Base-by-base conservation (phyloP, 768 basidiomycete species). In the Rhodosporidiobolus odoratus region DNA sequence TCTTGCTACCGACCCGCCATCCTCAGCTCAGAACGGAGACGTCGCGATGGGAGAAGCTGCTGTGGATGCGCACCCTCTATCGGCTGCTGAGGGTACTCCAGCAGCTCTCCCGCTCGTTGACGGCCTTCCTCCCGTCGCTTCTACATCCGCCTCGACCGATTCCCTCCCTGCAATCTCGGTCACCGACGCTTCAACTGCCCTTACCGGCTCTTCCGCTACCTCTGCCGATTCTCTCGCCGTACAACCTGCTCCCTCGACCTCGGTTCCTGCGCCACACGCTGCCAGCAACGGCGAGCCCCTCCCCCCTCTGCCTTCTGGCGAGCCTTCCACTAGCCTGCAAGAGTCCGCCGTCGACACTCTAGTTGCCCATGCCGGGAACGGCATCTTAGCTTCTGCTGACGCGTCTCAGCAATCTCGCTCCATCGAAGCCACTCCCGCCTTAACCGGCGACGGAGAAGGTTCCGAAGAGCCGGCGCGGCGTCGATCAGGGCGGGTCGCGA, bases 381-480 rank as follows among this genome's bases (percentile, higher is more conserved):
- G 40, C 35, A 32, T 27, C 34, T 12, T 10, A 40, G 30, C 53
- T 17, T 15, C 9, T 30, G 37, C 30, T 16, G 25, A 35, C 50
- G 58, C 43, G 27, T 30, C 32, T 9, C 52, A 9, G 4, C 27
- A 13, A 6, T 2, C 58, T 10, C 10, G 17, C 10, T 38, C 64
- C 34, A 13, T 34, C 4, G 64, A 65, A 16, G 64, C 19, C 41
- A 65, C 64, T 19, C 64, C 64, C n/a, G 54, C 56, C 1, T 56
- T 56, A 34, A 3, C 1, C 48, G 21, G n/a, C 48, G 12, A 43
- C 43, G 43, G 43, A 43, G 54, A 32, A 4, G 53, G 32, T 3
- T 57, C 56, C 3, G 63, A 54, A 5, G 63, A 56, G n/a, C 54
- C 64, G 8, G 3, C 52, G 3, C 64, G 64, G 0, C 64, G 64